Evolutionary conservation across 2,329 filamentous ascomycete species (phyloP).

Genomic region (Alternaria incomplexa): DNA sequence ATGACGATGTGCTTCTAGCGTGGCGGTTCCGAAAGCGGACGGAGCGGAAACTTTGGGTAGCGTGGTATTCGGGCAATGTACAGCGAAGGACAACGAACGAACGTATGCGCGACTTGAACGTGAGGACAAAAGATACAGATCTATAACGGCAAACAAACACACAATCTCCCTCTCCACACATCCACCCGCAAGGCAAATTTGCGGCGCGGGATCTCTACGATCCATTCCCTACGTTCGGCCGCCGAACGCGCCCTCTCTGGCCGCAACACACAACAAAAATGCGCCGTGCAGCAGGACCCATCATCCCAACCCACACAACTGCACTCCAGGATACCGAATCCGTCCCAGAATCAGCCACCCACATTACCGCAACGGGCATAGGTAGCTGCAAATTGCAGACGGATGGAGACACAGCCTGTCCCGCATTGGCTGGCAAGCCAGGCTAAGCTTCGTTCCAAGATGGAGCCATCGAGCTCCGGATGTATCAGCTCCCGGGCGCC

Average conservation of each 20-base stretch:
- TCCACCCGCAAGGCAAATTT: neutral
- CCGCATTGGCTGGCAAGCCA: slow-evolving; percentile 28
- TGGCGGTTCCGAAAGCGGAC: slow-evolving; percentile 12
- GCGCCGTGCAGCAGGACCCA: slow-evolving; percentile 4
- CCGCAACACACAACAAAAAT: slow-evolving; percentile 2
- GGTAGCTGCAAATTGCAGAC: neutral
- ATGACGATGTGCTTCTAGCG: slow-evolving; percentile 20
- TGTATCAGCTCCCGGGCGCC: slow-evolving; percentile 43
- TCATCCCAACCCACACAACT: neutral
- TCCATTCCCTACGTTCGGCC: neutral
- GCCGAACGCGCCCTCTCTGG: slow-evolving; percentile 1
- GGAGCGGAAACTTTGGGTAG: slow-evolving; percentile 16
- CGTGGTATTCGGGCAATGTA: neutral
- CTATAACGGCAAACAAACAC: neutral
- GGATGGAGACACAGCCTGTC: slow-evolving; percentile 25
- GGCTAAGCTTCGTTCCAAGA: slow-evolving; percentile 44
- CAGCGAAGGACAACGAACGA: neutral
- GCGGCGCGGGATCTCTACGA: neutral
- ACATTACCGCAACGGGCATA: slow-evolving; percentile 10
- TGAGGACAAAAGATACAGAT: neutral
- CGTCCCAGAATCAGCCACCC: slow-evolving; percentile 2
- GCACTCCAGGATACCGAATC: slow-evolving; percentile 6
- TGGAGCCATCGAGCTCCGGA: slow-evolving; percentile 34
- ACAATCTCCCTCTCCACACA: neutral
- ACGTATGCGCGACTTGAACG: neutral